Evolutionary conservation across 345 rosid species (phyloP), one percentile per base, ranked within the genome.

Genomic region (Camelina neglecta): DNA sequence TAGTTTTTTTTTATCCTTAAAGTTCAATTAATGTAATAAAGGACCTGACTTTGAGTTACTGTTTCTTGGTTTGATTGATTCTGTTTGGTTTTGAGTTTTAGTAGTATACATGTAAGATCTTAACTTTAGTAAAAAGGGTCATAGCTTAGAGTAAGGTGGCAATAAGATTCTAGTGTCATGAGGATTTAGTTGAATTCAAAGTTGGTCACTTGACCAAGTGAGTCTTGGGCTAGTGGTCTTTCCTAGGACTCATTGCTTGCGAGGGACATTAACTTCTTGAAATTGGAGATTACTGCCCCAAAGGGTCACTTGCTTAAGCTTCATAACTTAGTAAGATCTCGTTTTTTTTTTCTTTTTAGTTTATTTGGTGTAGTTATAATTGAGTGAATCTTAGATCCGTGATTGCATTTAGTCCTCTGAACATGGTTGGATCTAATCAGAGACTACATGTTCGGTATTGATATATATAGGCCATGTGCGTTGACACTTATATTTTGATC

Each of bases 401-500:
- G 76, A 11, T 73, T 42, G 42, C 36, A 36, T 8, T 61, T 26
- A n/a, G 61, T 5, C 38, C 20, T 68, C 41, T 41, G 31, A 41
- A 45, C 75, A 54, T 69, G 75, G 47, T 63, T 55, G 18, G 59
- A 76, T 69, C 59, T 76, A 8, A 68, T 41, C 62, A 60, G 38
- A 33, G 38, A 35, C 38, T 35, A 53, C 33, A 21, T 56, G 9
- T 21, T 45, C 21, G 7, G 2, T 35, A 35, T 35, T 7, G 8
- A 35, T 35, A 29, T 35, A 29, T 23, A 70, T 51, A 44, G 53
- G 36, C 72, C 81, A 77, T 77, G 76, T 71, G 81, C 67, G 42
- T 63, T 8, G 51, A 48, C 64, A 54, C 75, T n/a, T 26, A 12
- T 21, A 12, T 21, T 21, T 20, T 21, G 6, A 3, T 68, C 38